Evolutionary conservation across 2,329 filamentous ascomycete species (phyloP).

Genomic region (Ophiocordyceps camponoti-floridani): DNA sequence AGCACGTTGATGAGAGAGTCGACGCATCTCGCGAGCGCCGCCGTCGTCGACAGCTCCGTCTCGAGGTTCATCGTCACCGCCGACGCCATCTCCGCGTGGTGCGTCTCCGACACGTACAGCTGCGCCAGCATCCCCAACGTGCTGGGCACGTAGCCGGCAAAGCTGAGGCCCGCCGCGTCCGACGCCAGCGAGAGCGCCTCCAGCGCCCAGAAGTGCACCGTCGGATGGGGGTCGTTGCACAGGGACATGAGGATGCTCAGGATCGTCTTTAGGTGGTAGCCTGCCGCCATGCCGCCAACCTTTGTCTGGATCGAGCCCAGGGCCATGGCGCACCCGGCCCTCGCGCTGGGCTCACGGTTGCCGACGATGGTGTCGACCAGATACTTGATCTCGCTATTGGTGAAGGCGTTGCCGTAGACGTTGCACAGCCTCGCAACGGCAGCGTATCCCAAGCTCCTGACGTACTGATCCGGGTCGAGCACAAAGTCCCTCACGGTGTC

Average conservation of each 20-base stretch:
- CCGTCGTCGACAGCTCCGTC: slow-evolving; percentile 63
- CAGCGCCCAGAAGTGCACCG: slow-evolving; percentile 91
- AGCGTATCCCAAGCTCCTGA: slow-evolving; percentile 72
- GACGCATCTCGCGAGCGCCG: slow-evolving; percentile 71
- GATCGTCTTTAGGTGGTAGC: slow-evolving; percentile 91
- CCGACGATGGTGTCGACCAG: slow-evolving; percentile 87
- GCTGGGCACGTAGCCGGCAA: slow-evolving; percentile 76
- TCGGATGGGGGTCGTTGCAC: slow-evolving; percentile 84
- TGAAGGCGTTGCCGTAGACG: slow-evolving; percentile 70
- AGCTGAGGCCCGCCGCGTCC: slow-evolving; percentile 82
- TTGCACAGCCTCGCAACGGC: slow-evolving; percentile 75
- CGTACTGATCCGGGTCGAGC: slow-evolving; percentile 65
- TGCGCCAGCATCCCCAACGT: slow-evolving; percentile 89
- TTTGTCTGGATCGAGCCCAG: slow-evolving; percentile 87
- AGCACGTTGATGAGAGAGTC: slow-evolving; percentile 95
- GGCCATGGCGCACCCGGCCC: slow-evolving; percentile 87
- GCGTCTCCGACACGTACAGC: slow-evolving; percentile 78
- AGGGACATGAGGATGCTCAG: slow-evolving; percentile 97
- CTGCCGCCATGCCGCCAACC: slow-evolving; percentile 93
- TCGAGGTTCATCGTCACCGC: slow-evolving; percentile 81
- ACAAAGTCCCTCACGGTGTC: slow-evolving; percentile 58
- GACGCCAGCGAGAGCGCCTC: slow-evolving; percentile 75
- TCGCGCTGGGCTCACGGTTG: slow-evolving; percentile 81
- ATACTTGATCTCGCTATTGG: slow-evolving; percentile 75
- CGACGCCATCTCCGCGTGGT: slow-evolving; percentile 68